phyloP scores from a whole-genome alignment of 1,284 basidiomycete species.

The Athelia sp. region DNA sequence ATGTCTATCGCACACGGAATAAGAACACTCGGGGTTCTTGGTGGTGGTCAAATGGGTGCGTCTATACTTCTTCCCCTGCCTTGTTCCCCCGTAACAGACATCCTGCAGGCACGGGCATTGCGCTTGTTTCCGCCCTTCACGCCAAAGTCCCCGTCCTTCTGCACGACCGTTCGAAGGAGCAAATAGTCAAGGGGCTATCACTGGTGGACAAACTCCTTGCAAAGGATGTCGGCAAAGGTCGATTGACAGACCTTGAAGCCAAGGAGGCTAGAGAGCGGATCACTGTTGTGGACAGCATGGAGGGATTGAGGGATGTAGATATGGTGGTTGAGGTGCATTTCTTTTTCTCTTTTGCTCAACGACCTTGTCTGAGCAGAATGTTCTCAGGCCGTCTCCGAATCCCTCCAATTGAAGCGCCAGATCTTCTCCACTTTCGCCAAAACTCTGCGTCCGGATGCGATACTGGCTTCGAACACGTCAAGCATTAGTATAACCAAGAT shows the following conservation, averaged over 20 bases:
- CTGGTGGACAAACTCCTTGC: conserved; percentile 79
- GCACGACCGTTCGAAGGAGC: conserved; percentile 62
- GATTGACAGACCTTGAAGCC: conserved; percentile 70
- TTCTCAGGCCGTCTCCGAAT: conserved; percentile 85
- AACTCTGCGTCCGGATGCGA: conserved; percentile 67
- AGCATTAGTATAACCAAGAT: conserved; percentile 95
- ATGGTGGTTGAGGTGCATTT: conserved; percentile 79
- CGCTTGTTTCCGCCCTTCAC: conserved; percentile 76
- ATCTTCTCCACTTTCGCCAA: conserved; percentile 75
- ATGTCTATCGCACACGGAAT: conserved; percentile 66
- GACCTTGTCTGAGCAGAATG: not conserved
- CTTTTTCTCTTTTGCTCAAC: not conserved
- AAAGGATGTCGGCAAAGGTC: conserved; percentile 87
- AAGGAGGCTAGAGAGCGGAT: conserved; percentile 70
- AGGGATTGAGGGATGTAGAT: conserved; percentile 70
- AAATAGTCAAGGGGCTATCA: conserved; percentile 65
- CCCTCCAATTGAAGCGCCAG: conserved; percentile 72
- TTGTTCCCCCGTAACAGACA: not conserved
- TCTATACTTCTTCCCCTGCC: not conserved
- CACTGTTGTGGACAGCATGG: conserved; percentile 48
- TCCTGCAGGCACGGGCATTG: conserved; percentile 65
- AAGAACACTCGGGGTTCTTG: conserved; percentile 64
- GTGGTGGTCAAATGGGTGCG: conserved; percentile 81
- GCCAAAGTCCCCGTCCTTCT: conserved; percentile 76
- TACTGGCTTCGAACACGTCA: conserved; percentile 91